These are phyloP conservation scores for Lachancea mirantina DNA, from an alignment of 805 yeast genomes.

Conservation along the genomic window DNA sequence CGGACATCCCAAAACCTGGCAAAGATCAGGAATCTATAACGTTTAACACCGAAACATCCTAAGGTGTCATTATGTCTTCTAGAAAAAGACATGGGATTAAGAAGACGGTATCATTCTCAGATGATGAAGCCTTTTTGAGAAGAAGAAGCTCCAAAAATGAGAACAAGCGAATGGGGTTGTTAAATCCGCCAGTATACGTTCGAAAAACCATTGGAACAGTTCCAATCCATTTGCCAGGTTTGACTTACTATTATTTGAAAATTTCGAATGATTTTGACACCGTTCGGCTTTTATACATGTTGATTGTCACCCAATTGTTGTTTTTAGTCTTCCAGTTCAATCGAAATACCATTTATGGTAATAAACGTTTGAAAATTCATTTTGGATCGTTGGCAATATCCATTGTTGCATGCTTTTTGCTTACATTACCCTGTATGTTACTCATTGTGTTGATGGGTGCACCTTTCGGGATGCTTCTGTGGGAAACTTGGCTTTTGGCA, in stretches of 20 bases:
- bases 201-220: slow-evolving; percentile 23
- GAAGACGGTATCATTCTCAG: slow-evolving; percentile 30
- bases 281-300: slow-evolving; percentile 21
- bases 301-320: slow-evolving; percentile 31
- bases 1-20: too few species aligned
- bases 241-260: slow-evolving; percentile 30
- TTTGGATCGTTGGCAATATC: slow-evolving; percentile 19
- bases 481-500: slow-evolving; percentile 54
- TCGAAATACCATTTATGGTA: slow-evolving; percentile 29
- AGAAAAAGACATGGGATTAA: slow-evolving; percentile 20
- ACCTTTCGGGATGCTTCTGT: slow-evolving; percentile 49
- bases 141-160: slow-evolving; percentile 12
- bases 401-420: slow-evolving; percentile 17
- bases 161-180: slow-evolving; percentile 19
- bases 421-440: slow-evolving; percentile 23
- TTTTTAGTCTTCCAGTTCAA: slow-evolving; percentile 33
- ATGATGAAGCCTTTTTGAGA: slow-evolving; percentile 26
- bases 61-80: slow-evolving; percentile 18
- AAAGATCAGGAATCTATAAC: too few species aligned
- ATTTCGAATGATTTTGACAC: slow-evolving; percentile 23
- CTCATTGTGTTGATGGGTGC: slow-evolving; percentile 69
- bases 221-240: slow-evolving; percentile 29
- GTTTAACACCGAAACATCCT: too few species aligned
- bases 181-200: slow-evolving; percentile 31
- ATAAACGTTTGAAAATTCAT: slow-evolving; percentile 27